These are phyloP conservation scores for Auriscalpium microsporum DNA, from an alignment of 768 basidiomycete species.

Conservation along the genomic window DNA sequence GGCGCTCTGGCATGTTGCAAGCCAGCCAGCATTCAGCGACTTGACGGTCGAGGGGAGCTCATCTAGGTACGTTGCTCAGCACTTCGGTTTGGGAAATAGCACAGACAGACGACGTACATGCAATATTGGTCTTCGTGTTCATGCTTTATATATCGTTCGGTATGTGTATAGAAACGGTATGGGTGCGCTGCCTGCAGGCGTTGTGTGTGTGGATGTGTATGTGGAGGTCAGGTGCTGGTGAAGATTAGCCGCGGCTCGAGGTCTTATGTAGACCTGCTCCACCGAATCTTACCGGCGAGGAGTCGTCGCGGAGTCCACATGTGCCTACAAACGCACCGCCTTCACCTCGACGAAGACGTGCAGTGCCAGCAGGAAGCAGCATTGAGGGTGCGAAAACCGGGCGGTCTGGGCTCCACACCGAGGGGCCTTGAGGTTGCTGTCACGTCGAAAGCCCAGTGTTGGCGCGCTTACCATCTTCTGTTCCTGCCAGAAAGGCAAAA, in stretches of 20 bases:
- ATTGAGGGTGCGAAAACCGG: too few relatives aligned
- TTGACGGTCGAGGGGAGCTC: conserved; percentile 13
- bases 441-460: too few relatives aligned
- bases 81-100: neutral
- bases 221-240: too few relatives aligned
- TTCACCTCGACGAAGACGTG: too few relatives aligned
- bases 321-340: too few relatives aligned
- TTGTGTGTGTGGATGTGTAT: too few relatives aligned
- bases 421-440: too few relatives aligned
- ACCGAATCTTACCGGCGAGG: neutral
- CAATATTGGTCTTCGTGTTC: conserved; percentile 9
- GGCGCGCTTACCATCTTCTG: too few relatives aligned
- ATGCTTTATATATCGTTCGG: neutral
- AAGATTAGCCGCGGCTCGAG: neutral
- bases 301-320: too few relatives aligned
- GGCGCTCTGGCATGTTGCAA: conserved; percentile 9
- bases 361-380: too few relatives aligned
- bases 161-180: neutral
- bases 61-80: neutral
- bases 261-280: neutral
- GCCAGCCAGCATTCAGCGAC: conserved; percentile 11
- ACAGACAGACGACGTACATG: conserved; percentile 3
- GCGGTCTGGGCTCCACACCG: too few relatives aligned
- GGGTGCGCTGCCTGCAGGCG: neutral
- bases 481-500: too few relatives aligned